phyloP scores from a whole-genome alignment of 805 yeast genomes.

The Kodamaea nitidulidarum region DNA sequence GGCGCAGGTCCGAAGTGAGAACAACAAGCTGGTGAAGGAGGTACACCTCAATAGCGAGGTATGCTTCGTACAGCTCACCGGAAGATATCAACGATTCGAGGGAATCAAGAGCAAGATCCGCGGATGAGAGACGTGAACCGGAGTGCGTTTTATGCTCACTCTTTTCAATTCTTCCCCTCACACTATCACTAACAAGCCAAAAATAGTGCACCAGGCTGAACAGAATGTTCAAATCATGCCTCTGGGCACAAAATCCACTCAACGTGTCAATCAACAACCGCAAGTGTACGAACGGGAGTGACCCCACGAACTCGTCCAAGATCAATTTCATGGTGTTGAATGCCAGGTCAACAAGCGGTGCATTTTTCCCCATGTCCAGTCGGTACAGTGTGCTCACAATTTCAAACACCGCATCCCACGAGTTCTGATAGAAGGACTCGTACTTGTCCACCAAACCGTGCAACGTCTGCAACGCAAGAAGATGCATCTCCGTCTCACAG shows the following conservation, averaged over 20 bases:
- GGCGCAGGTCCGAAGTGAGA: conserved; percentile 60
- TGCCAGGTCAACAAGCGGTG: conserved; percentile 56
- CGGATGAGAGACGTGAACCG: too few species aligned
- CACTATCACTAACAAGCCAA: conserved; percentile 84
- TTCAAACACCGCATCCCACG: conserved; percentile 71
- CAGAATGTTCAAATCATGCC: conserved; percentile 75
- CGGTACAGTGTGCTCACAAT: conserved; percentile 60
- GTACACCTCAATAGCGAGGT: conserved; percentile 52
- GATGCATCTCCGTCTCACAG: conserved; percentile 65
- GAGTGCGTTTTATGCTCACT: neutral
- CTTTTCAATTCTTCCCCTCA: conserved; percentile 20
- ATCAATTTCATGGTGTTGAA: conserved; percentile 81
- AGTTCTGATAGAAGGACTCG: conserved; percentile 55
- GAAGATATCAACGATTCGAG: conserved; percentile 1
- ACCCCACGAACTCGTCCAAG: conserved; percentile 76
- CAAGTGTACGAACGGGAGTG: conserved; percentile 64
- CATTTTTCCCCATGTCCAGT: conserved; percentile 29
- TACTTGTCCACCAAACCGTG: conserved; percentile 73
- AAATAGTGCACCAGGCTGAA: conserved; percentile 89
- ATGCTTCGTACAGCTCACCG: conserved; percentile 3
- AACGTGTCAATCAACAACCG: conserved; percentile 67
- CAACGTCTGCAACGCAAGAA: conserved; percentile 57
- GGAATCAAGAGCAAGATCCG: neutral
- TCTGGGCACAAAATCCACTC: conserved; percentile 67
- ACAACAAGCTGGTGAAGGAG: conserved; percentile 53